Evolutionary conservation across 768 basidiomycete species (phyloP), one percentile per base, ranked within the genome.

Genomic region (Gloeopeniophorella convolvens): DNA sequence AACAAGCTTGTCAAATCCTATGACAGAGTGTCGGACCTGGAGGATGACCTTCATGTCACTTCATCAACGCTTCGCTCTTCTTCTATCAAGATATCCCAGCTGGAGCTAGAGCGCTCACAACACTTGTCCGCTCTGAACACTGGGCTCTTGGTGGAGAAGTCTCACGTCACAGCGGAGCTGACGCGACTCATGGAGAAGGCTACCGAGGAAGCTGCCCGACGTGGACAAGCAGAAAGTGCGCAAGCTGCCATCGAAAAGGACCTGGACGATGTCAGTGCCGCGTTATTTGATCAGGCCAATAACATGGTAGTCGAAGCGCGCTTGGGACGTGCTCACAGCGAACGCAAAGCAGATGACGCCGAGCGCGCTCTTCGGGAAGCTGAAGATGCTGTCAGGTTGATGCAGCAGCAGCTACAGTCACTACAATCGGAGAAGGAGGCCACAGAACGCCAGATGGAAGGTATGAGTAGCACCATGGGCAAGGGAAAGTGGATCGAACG

Each of bases 281-380:
- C 71, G 41, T 72, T 99, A 15, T 99, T 99, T 62, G 78, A 80
- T 44, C 86, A 96, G 68, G 95, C 95, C 5, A 98, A 99, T 65
- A 83, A 77, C 5, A 99, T 99, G 96, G 95, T 98, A n/a, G 91
- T 89, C 0, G 87, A 91, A 63, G 95, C 94, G 18, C 78, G 93
- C 13, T 75, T 82, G 52, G 70, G 65, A 13, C 70, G 75, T 30
- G 82, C 85, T 30, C 62, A 73, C 54, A 83, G 87, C 72, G 77
- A 92, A 61, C 75, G 82, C 34, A 87, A 89, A 61, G 80, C 85
- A 2, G 77, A 79, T 51, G 81, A 82, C 27, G 82, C 89, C 10
- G 89, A 95, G 65, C 71, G 73, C 20, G 85, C 89, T 8, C 65
- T 94, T 51, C 81, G 77, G 58, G 78, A 80, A n/a, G 88, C 91